phyloP scores from a whole-genome alignment of 2,329 filamentous ascomycete species.

The Decorospora gaudefroyi region DNA sequence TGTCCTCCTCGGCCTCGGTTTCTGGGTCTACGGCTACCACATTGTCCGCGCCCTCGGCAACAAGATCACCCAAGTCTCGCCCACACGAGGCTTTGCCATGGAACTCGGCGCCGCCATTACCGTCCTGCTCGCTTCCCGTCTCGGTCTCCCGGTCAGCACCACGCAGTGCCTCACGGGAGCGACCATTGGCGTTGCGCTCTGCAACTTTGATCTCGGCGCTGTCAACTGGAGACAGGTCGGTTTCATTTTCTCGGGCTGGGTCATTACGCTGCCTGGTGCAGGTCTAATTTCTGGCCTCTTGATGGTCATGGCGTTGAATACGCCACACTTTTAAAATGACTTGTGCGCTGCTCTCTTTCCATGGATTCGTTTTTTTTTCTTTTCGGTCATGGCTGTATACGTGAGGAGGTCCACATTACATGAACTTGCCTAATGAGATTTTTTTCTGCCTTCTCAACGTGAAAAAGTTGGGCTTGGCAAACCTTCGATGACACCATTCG shows the following conservation, averaged over 20 bases:
- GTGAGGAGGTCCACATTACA: no score
- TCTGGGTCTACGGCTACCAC: slow-evolving; percentile 66
- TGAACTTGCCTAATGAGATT: no score
- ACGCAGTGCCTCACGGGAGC: slow-evolving; percentile 58
- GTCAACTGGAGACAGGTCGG: slow-evolving; percentile 51
- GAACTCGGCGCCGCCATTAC: slow-evolving; percentile 59
- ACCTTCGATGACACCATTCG: no score
- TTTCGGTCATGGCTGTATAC: no score
- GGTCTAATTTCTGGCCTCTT: slow-evolving; percentile 49
- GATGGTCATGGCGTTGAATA: slow-evolving; percentile 51
- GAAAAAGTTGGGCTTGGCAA: no score
- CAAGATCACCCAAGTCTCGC: slow-evolving; percentile 64
- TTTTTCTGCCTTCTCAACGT: no score
- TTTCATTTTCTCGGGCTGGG: slow-evolving; percentile 52
- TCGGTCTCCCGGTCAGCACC: slow-evolving; percentile 66
- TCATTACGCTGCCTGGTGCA: slow-evolving; percentile 51
- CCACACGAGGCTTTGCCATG: slow-evolving; percentile 55
- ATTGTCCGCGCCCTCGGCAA: slow-evolving; percentile 67
- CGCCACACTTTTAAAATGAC: slow-evolving; percentile 47
- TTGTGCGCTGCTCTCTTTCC: no score
- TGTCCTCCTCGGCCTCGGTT: slow-evolving; percentile 58
- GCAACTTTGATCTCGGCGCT: slow-evolving; percentile 45
- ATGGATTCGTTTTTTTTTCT: no score
- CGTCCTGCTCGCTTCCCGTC: slow-evolving; percentile 65
- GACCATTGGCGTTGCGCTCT: slow-evolving; percentile 33